phyloP scores from a whole-genome alignment of 768 basidiomycete genomes.

The Mycena filopes region DNA sequence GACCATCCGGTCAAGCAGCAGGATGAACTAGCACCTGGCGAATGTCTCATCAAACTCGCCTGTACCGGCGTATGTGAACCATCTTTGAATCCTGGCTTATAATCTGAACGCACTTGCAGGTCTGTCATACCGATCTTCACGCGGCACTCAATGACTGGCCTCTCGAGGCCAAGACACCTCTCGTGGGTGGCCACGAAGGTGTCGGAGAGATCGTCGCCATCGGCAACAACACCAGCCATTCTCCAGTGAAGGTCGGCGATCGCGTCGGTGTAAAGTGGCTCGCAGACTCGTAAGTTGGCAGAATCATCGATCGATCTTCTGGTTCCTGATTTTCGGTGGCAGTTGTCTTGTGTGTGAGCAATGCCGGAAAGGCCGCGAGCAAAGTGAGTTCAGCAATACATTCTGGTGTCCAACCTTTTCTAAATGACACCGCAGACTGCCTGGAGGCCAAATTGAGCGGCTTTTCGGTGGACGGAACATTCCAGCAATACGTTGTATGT shows the following conservation, averaged over 20 bases:
- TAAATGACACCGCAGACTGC: constrained; percentile 66
- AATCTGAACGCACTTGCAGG: constrained; percentile 1
- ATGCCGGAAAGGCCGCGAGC: constrained; percentile 81
- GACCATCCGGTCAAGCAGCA: constrained; percentile 69
- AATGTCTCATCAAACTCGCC: constrained; percentile 80
- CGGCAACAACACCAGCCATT: constrained; percentile 66
- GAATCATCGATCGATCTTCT: neutral
- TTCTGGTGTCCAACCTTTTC: too few species aligned
- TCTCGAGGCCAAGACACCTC: constrained; percentile 65
- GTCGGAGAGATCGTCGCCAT: constrained; percentile 87
- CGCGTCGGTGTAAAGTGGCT: constrained; percentile 89
- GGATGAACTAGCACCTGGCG: constrained; percentile 68
- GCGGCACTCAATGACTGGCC: constrained; percentile 87
- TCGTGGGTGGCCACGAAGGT: constrained; percentile 89
- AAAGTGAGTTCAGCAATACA: constrained; percentile 68
- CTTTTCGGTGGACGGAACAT: constrained; percentile 82
- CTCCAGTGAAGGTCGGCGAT: constrained; percentile 78
- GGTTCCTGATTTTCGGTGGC: neutral
- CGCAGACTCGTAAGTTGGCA: constrained; percentile 59
- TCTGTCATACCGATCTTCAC: constrained; percentile 90
- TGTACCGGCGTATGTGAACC: constrained; percentile 74
- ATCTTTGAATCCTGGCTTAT: neutral
- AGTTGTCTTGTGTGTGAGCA: constrained; percentile 78
- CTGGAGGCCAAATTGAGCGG: constrained; percentile 69
- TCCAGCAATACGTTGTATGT: constrained; percentile 71